A percentile compares a stretch with the other conserved stretches of the same genome.
Conservation (phyloP, 768 basidiomycete genomes). For the Leccinum sublutescens region DNA sequence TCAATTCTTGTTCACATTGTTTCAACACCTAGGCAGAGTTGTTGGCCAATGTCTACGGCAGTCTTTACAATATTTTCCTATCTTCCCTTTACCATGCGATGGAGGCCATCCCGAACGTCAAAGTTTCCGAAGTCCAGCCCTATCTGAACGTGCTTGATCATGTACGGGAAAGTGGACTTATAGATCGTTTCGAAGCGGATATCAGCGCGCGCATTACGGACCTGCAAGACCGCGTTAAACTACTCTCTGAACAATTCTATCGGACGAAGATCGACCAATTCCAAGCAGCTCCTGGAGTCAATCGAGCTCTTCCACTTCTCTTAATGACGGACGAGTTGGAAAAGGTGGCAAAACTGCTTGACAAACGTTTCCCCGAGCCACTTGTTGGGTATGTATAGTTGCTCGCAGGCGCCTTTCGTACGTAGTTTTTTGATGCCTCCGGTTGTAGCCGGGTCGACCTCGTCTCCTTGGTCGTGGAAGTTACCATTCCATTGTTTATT, state of each 20-base stretch:
- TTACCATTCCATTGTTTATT: slow-evolving; percentile 63
- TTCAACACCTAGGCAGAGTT: slow-evolving; percentile 54
- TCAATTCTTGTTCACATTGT: slow-evolving; percentile 5
- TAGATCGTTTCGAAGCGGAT: slow-evolving; percentile 75
- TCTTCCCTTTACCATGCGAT: slow-evolving; percentile 81
- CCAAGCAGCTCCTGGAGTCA: slow-evolving; percentile 69
- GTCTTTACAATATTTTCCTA: slow-evolving; percentile 84
- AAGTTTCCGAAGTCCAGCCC: slow-evolving; percentile 64
- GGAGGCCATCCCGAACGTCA: slow-evolving; percentile 72
- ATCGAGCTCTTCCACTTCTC: slow-evolving; percentile 76
- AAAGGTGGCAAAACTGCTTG: slow-evolving; percentile 77
- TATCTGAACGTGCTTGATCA: slow-evolving; percentile 68
- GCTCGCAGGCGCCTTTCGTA: not conserved
- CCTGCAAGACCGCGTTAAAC: slow-evolving; percentile 61
- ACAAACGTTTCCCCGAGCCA: slow-evolving; percentile 85
- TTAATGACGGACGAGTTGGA: slow-evolving; percentile 88
- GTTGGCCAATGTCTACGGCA: slow-evolving; percentile 63
- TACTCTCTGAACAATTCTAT: slow-evolving; percentile 61
- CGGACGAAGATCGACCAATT: slow-evolving; percentile 61
- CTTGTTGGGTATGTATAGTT: slow-evolving; percentile 61
- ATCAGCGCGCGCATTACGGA: slow-evolving; percentile 64
- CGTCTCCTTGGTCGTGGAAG: slow-evolving; percentile 71
- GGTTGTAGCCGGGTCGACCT: slow-evolving; percentile 65
- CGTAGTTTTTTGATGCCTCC: not conserved
- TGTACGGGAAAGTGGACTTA: slow-evolving; percentile 64